Evolutionary conservation across 306 rosid genomes (phyloP).

Genomic region (Hippophae gyantsensis): DNA sequence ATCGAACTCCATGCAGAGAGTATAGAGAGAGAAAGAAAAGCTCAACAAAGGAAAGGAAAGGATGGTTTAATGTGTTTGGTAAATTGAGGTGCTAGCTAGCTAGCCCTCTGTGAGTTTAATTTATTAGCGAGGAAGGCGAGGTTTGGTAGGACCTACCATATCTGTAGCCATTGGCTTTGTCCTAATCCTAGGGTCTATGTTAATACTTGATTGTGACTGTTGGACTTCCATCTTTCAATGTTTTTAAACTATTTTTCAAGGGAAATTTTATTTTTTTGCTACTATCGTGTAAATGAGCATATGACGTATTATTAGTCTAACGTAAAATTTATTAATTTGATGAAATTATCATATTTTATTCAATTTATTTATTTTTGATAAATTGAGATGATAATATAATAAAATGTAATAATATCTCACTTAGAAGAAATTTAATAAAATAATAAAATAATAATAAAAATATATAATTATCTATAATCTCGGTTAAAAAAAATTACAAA

Average conservation of each 20-base stretch:
- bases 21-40: conserved; percentile 7
- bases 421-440: too few species aligned
- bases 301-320: neutral
- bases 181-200: conserved; percentile 31
- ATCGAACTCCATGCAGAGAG: conserved; percentile 35
- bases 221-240: conserved; percentile 22
- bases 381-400: too few species aligned
- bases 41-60: conserved; percentile 19
- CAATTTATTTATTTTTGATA: too few species aligned
- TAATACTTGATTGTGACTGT: conserved; percentile 29
- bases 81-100: too few species aligned
- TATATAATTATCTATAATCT: too few species aligned
- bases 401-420: too few species aligned
- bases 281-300: neutral
- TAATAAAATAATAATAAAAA: too few species aligned
- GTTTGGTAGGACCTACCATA: conserved; percentile 8
- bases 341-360: conserved; percentile 1
- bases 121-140: conserved; percentile 9
- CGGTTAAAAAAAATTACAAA: too few species aligned
- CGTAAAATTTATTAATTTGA: conserved; percentile 14
- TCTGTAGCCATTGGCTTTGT: conserved; percentile 2
- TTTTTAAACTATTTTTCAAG: neutral
- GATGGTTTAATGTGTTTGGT: conserved; percentile 17
- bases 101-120: conserved; percentile 11
- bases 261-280: neutral